Base-by-base conservation (phyloP, 371 early-diverging fungal species). In the Haplosporangium sp. region DNA sequence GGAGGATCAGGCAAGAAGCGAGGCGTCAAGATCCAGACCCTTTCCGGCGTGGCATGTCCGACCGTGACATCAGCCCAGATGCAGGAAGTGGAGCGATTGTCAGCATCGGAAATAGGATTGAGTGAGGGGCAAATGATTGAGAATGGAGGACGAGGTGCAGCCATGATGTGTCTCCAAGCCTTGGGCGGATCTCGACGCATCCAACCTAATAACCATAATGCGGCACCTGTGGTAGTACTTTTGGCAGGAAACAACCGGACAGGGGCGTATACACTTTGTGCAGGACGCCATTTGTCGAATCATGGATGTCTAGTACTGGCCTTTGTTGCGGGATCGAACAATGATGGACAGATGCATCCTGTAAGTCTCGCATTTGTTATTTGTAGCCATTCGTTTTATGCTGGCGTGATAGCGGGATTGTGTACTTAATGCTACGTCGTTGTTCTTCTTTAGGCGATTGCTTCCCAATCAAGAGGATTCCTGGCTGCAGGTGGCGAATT, bases 71-170 rank as follows among this genome's bases (percentile, higher is more conserved):
- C 84, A 6, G 66, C 64, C 9, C 91, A 91, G 72, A 90, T 92
- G 89, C 74, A 84, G 12, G 85, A 86, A 51, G 86, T 88, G 10
- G 91, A 92, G 62, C 69, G 85, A 37, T 72, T 90, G 21, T 55
- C 79, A 54, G 86, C 82, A 0, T 58, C 58, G 7, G 88, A 89
- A 48, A 88, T 87, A 21, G 94, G 94, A 6, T 87, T 90, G 12
- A 88, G 83, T 60, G 87, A 90, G 20, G 87, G 87, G 43, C 92
- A 91, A 66, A 85, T 93, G 85, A 84, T 93, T 51, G 95, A 94
- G 73, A 94, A 94, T 80, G 94, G 90, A 11, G 95, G 94, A 2
- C 84, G 93, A 21, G 87, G 93, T n/a, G 83, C 87, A 4, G 87
- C 92, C 23, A 83, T 89, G 83, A 74, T 93, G 81, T 86, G 85